phyloP scores from a whole-genome alignment of 169 alveolate genomes.

The Plasmodium adleri region DNA sequence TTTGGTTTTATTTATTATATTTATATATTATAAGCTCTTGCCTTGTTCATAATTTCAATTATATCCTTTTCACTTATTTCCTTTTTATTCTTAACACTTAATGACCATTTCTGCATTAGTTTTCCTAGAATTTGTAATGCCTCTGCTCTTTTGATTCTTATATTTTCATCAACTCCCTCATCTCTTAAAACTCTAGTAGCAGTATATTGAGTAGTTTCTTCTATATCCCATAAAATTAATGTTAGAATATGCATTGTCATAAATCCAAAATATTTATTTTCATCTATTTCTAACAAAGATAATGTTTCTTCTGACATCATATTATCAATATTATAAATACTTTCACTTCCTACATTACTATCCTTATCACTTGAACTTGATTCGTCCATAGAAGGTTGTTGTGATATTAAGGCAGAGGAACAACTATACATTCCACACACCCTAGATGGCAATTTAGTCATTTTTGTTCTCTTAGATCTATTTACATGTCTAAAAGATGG shows the following conservation, averaged over 20 bases:
- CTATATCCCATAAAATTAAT: conserved; percentile 83
- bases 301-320: conserved; percentile 22
- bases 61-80: conserved; percentile 69
- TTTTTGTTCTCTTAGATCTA: too few relatives aligned
- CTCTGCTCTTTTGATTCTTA: conserved; percentile 80
- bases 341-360: neutral
- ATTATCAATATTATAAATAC: neutral
- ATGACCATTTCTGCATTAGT: conserved; percentile 78
- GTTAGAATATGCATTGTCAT: conserved; percentile 73
- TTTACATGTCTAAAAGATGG: conserved; percentile 74
- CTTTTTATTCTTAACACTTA: conserved; percentile 22
- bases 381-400: neutral
- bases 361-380: neutral
- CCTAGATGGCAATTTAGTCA: too few relatives aligned
- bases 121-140: conserved; percentile 77
- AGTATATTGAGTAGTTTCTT: conserved; percentile 78
- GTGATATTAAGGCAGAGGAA: conserved; percentile 14
- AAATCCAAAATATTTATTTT: conserved; percentile 31
- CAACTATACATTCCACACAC: too few relatives aligned
- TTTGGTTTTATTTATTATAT: too few relatives aligned
- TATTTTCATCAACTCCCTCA: conserved; percentile 67
- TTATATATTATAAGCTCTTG: neutral
- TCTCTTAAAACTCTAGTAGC: conserved; percentile 82
- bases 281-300: conserved; percentile 34
- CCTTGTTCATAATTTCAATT: conserved; percentile 60